Base-by-base conservation (phyloP, 345 rosid genomes). In the Rhizophora apiculata region DNA sequence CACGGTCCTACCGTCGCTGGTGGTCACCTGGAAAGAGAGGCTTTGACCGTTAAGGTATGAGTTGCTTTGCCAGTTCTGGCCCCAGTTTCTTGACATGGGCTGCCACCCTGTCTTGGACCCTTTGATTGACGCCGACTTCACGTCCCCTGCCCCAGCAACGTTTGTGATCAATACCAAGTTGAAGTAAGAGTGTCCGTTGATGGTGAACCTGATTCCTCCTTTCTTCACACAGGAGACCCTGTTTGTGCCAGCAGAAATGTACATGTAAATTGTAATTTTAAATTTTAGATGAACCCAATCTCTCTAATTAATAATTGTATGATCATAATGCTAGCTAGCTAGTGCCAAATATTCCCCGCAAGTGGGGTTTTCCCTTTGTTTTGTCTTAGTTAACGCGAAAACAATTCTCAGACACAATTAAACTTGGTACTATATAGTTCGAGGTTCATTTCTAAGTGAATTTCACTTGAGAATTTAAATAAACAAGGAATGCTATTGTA, bases 51-150 rank as follows among this genome's bases (percentile, higher is more conserved):
- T 87, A 39, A 94, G 78, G 75, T 85, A 83, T 18, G 90, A 81
- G 58, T 94, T 94, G 85, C 98, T 94, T 72, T 94, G 98, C 98
- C 98, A 94, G 76, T 94, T 94, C 74, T 94, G 98, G 15, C 98
- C 98, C 98, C 98, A 94, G 53, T 94, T 94, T 65, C 98, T 83
- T 13, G 98, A 94, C 98, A 94, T 83, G 6, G 91, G 19, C 73
- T 89, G 97, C 98, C 98, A 94, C 56, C 88, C 88, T 6, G 97
- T 74, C 9, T 85, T 88, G 0, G 96, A 86, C n/a, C 98, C 98
- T 75, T 88, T 94, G 84, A 94, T 89, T 11, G 98, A 91, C 3
- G 84, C 98, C 0, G 95, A 29, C 15, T 84, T 86, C 0, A 91
- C 83, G 57, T 94, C 98, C 60, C 98, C 98, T 0, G 98, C 95